Conservation (phyloP, 208 protist genomes). For the Trypanosoma vivax region DNA sequence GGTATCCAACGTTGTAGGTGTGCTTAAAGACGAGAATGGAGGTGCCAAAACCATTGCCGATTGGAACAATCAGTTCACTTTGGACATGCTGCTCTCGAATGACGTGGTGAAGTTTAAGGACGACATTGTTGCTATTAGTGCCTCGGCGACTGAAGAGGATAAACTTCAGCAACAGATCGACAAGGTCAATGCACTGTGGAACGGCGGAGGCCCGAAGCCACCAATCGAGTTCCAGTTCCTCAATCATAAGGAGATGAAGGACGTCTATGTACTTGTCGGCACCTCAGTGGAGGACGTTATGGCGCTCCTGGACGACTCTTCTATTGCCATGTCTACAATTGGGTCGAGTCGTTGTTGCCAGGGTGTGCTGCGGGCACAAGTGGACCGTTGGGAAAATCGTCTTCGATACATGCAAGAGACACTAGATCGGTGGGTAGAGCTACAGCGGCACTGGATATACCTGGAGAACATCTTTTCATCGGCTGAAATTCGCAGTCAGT, state of each 20-base stretch:
- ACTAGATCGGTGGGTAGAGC: conserved; percentile 91
- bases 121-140: conserved; percentile 89
- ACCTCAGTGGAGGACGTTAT: conserved; percentile 91
- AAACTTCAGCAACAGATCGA: conserved; percentile 95
- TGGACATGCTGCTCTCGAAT: conserved; percentile 86
- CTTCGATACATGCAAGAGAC: conserved; percentile 92
- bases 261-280: conserved; percentile 88
- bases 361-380: conserved; percentile 84
- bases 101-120: conserved; percentile 84
- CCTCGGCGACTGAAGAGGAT: conserved; percentile 93
- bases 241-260: conserved; percentile 91
- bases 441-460: conserved; percentile 96
- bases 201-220: conserved; percentile 87
- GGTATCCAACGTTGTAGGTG: conserved; percentile 72
- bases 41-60: conserved; percentile 60
- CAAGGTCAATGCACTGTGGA: conserved; percentile 92
- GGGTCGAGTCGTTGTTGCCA: conserved; percentile 89
- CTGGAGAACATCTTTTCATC: conserved; percentile 95
- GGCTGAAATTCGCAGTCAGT: conserved; percentile 94
- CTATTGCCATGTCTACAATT: conserved; percentile 91
- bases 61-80: conserved; percentile 75
- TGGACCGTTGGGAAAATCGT: conserved; percentile 92
- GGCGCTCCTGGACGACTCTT: conserved; percentile 89
- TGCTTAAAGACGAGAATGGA: conserved; percentile 50
- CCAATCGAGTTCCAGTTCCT: conserved; percentile 91